Base-by-base conservation (phyloP, 345 rosid species). In the Psidium guajava region DNA sequence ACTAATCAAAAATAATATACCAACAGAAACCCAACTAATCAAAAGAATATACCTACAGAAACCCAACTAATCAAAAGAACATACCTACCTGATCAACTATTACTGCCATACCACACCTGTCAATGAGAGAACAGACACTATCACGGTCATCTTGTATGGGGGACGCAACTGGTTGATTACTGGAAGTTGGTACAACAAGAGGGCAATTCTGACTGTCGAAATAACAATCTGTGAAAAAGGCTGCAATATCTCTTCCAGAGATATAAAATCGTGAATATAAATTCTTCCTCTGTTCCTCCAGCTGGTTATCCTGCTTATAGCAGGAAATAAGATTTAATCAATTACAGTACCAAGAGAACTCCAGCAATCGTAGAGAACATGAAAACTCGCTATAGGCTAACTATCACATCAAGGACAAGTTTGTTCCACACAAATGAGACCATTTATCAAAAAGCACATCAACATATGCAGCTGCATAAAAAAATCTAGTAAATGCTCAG, bases 171-270 rank as follows among this genome's bases (percentile, higher is more conserved):
- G 89, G 83, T 83, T 91, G 93, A 87, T 87, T 89, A 84, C 87
- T 83, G 86, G 89, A 86, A 83, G 83, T 88, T 88, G 93, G 91
- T 82, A 86, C 69, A 83, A 89, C 87, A 69, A 86, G 89, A 82
- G 93, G 84, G 84, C 92, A 87, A 51, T 86, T 91, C 82, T 55
- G 90, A 87, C 89, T 54, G 64, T 92, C 94, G 86, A 95, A 88
- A 88, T 90, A 91, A 89, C 93, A 90, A 88, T 95, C 96, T 54
- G 93, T 91, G 85, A 97, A 95, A 88, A 96, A 93, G 84, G 98
- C 99, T 85, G 99, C 96, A 87, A 97, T 96, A 90, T 97, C 99
- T 90, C 96, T 94, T 87, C 99, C 99, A 87, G 95, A 93, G 86
- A 97, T 94, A 91, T 89, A 92, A 90, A 96, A 93, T 61, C 98